These are phyloP conservation scores for Delonix regia DNA, from an alignment of 306 rosid species.

Conservation along the genomic window DNA sequence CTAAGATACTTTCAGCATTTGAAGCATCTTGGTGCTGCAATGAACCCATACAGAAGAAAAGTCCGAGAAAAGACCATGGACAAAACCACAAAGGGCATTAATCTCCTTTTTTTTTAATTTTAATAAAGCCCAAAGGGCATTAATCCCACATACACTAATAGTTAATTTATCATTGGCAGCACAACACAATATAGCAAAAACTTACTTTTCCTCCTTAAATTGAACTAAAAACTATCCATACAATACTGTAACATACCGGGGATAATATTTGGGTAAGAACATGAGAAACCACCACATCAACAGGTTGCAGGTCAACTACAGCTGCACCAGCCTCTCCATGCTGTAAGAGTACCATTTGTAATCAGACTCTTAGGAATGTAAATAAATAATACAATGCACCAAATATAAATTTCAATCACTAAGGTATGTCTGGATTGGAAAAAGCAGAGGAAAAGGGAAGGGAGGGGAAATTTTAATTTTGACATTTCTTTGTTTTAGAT, in stretches of 20 bases:
- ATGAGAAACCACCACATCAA: conserved; percentile 84
- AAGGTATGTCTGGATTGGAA: background rate
- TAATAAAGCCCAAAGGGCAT: background rate
- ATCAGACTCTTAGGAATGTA: conserved; percentile 23
- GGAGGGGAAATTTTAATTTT: background rate
- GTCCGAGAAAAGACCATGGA: background rate
- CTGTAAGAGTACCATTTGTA: conserved; percentile 54
- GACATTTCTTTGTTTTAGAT: background rate
- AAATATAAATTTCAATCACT: conserved; percentile 29
- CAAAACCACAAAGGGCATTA: background rate
- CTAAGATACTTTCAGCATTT: background rate
- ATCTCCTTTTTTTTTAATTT: no score
- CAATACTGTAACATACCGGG: conserved; percentile 56
- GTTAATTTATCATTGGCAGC: background rate
- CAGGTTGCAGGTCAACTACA: conserved; percentile 83
- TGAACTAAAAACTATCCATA: conserved; percentile 9
- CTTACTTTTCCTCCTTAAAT: background rate
- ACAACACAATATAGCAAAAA: background rate
- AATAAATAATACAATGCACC: conserved; percentile 26
- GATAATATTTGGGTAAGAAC: conserved; percentile 84
- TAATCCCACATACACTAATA: conserved; percentile 2
- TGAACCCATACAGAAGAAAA: background rate
- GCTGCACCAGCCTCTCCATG: conserved; percentile 98
- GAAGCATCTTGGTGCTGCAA: background rate
- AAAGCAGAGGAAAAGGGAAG: background rate